These are phyloP conservation scores for Sambucus nigra DNA, from an alignment of 129 eudicot genomes.

Conservation along the genomic window DNA sequence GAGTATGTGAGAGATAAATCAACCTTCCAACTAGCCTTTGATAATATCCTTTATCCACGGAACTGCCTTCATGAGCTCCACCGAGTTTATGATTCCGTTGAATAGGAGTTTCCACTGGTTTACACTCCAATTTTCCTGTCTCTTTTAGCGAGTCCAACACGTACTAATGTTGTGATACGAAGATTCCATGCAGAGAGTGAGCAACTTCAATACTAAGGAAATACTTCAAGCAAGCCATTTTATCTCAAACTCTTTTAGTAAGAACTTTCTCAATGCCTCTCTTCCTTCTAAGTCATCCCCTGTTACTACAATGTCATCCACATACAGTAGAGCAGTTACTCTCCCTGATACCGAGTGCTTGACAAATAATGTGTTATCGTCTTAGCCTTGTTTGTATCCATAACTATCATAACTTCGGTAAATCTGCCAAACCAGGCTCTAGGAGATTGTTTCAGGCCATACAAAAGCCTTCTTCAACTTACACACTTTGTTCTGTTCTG, in stretches of 20 bases:
- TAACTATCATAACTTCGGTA: neutral
- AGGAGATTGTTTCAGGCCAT: neutral
- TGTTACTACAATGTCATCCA: too few relatives aligned
- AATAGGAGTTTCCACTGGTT: neutral
- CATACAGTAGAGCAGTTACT: too few relatives aligned
- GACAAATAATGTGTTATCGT: too few relatives aligned
- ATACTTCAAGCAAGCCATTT: neutral
- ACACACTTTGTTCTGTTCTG: neutral
- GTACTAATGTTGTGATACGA: neutral
- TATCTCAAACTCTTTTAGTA: too few relatives aligned
- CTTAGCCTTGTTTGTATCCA: too few relatives aligned
- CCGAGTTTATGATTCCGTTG: neutral
- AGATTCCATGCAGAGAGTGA: neutral
- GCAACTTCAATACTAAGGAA: too few relatives aligned
- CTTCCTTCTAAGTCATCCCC: too few relatives aligned
- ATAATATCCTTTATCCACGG: neutral
- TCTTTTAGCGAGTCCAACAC: neutral
- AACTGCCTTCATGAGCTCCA: neutral
- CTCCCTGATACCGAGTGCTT: too few relatives aligned
- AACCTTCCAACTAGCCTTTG: neutral
- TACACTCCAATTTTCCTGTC: neutral
- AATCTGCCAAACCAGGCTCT: conserved; percentile 8
- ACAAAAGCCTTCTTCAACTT: neutral
- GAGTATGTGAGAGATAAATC: neutral
- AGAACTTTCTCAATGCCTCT: too few relatives aligned